Conservation (phyloP, 169 alveolate species). For the Eimeria maxima region DNA sequence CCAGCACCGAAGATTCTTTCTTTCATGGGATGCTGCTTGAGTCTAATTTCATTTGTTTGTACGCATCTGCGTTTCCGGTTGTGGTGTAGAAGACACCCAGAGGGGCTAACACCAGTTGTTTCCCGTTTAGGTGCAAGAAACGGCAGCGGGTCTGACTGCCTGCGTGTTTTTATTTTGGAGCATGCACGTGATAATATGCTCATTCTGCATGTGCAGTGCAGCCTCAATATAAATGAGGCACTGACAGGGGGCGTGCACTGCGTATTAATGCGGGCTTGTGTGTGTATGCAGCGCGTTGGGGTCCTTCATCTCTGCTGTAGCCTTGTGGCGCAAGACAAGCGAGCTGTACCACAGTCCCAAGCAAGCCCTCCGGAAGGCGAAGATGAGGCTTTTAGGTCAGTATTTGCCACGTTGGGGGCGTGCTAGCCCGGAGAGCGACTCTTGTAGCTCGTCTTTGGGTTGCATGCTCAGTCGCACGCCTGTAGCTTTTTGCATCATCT, state of each 20-base stretch:
- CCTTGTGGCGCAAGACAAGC: slow-evolving; percentile 70
- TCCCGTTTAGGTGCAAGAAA: background rate
- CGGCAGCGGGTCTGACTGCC: background rate
- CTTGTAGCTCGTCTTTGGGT: background rate
- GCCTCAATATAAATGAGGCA: background rate
- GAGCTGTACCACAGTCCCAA: slow-evolving; percentile 65
- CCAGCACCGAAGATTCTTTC: background rate
- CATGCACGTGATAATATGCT: background rate
- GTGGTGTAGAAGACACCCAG: background rate
- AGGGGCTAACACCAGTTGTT: too few species aligned
- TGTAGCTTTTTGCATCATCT: background rate
- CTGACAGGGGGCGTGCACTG: background rate
- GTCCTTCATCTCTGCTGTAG: background rate
- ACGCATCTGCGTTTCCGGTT: background rate
- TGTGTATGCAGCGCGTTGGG: slow-evolving; percentile 38
- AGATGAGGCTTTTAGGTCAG: slow-evolving; percentile 34
- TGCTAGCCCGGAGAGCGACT: too few species aligned
- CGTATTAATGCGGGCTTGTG: background rate
- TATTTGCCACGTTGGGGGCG: background rate
- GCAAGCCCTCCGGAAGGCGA: slow-evolving; percentile 61
- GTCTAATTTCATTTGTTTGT: background rate
- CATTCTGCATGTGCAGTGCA: background rate
- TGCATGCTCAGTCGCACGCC: background rate
- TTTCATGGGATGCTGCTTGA: background rate
- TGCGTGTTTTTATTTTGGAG: background rate